Percentiles rank a stretch among this genome's conserved stretches.
phyloP scores from a whole-genome alignment of 345 rosid genomes.

The Fremontodendron californicum region DNA sequence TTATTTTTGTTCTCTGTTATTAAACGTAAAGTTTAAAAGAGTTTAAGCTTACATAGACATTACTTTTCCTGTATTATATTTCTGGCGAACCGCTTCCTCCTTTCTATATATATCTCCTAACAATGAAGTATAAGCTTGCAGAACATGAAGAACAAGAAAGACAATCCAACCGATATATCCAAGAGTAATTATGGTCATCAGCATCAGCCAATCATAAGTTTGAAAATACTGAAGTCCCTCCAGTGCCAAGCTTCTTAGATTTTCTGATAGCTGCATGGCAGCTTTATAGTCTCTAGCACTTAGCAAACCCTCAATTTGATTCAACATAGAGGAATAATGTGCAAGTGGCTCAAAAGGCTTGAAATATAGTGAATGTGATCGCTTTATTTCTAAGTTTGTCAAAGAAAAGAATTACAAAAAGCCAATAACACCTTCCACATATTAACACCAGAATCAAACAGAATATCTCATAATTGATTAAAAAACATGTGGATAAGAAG shows the following conservation, averaged over 20 bases:
- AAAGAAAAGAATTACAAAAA: slow-evolving; percentile 31
- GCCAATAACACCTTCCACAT: slow-evolving; percentile 5
- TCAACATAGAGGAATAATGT: slow-evolving; percentile 39
- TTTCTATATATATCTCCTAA: slow-evolving; percentile 43
- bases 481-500: neutral
- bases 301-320: slow-evolving; percentile 61
- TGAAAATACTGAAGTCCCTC: slow-evolving; percentile 92
- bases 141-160: slow-evolving; percentile 75
- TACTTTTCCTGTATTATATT: slow-evolving; percentile 62
- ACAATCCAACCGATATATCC: slow-evolving; percentile 95
- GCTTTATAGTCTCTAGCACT: slow-evolving; percentile 47
- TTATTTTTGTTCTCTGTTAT: slow-evolving; percentile 6
- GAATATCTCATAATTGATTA: neutral
- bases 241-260: slow-evolving; percentile 79
- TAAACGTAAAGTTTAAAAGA: slow-evolving; percentile 19
- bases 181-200: slow-evolving; percentile 80
- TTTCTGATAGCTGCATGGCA: slow-evolving; percentile 63
- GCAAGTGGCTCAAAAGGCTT: slow-evolving; percentile 77
- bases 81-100: slow-evolving; percentile 43
- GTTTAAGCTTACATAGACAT: slow-evolving; percentile 43
- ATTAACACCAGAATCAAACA: slow-evolving; percentile 2
- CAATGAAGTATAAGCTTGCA: slow-evolving; percentile 75
- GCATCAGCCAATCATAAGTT: slow-evolving; percentile 93
- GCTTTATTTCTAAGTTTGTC: slow-evolving; percentile 72
- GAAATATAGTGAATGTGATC: slow-evolving; percentile 63